Conservation (phyloP, 106 monocot genomes). For the Dendrobium catenatum region DNA sequence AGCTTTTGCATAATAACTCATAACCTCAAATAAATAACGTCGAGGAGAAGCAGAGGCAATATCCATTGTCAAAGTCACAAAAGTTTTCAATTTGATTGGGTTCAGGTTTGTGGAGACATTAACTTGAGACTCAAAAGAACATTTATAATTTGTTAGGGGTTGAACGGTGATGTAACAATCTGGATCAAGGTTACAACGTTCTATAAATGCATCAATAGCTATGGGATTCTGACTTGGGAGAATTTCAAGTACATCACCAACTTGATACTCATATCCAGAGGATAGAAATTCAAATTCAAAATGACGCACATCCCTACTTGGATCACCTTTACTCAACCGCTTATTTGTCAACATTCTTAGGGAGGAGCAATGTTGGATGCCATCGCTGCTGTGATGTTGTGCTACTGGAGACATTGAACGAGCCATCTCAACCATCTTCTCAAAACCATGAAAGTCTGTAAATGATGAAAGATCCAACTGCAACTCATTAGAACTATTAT, state of each 20-base stretch:
- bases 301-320: conserved; percentile 70
- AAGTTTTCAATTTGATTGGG: conserved; percentile 50
- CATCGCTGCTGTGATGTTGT: conserved; percentile 27
- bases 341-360: conserved; percentile 65
- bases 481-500: conserved; percentile 16
- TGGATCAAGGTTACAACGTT: conserved; percentile 75
- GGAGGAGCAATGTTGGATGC: conserved; percentile 49
- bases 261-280: conserved; percentile 49
- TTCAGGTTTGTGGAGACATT: background rate
- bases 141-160: conserved; percentile 16
- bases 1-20: conserved; percentile 82
- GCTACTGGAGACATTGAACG: conserved; percentile 52
- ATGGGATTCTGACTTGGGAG: conserved; percentile 72
- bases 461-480: conserved; percentile 13
- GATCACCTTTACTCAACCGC: conserved; percentile 36
- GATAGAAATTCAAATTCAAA: conserved; percentile 73
- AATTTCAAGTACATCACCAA: conserved; percentile 92
- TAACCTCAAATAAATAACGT: conserved; percentile 97
- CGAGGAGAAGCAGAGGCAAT: conserved; percentile 83
- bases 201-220: conserved; percentile 71
- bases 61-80: conserved; percentile 82
- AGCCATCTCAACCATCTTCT: conserved; percentile 42
- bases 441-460: conserved; percentile 22
- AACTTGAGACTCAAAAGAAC: conserved; percentile 18
- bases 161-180: conserved; percentile 64